Evolutionary conservation across 2,329 filamentous ascomycete genomes (phyloP), one percentile per base, ranked within the genome.

Genomic region (Cladobotryum protrusum): DNA sequence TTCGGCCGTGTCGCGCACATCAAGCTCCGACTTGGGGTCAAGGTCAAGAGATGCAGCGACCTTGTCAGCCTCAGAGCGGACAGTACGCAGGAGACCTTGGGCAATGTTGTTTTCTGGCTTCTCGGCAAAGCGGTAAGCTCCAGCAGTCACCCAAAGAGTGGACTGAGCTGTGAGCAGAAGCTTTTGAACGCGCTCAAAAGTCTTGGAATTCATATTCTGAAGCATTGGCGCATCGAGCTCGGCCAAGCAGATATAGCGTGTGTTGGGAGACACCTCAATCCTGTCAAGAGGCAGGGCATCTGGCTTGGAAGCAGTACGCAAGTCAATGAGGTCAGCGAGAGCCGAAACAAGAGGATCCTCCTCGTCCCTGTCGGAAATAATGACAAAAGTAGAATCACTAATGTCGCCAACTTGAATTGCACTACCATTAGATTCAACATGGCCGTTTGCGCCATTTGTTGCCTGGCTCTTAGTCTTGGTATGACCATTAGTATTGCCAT

Each of bases 51-150:
- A 74, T 1, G 71, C 70, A 14, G 73, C 71, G 12, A 64, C 65
- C 43, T 74, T 68, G 19, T 67, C 65, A 1, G 70, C 69, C 55
- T 77, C 74, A 1, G 74, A 75, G 1, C 74, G 72, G 18, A 76
- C 64, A 1, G 69, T 71, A 32, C 74, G 66, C 50, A 70, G 67
- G 3, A 77, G 61, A 29, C 74, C 74, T 8, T 68, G 66, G 0
- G 74, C 62, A 63, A 77, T 71, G 57, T 73, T 74, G 45, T 67
- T 58, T 42, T 70, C 64, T 3, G 66, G 72, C 52, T 62, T 66
- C 11, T 61, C 52, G 4, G 66, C 65, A 29, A 62, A 62, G 14
- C 61, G 60, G 48, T 69, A 72, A 0, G 69, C 70, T 8, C 71
- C 72, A 3, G 61, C 58, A 5, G 67, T 66, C 4, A 70, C 67